Percentiles rank a stretch among this genome's conserved stretches.
Conservation (phyloP, 768 basidiomycete species). For the Xerocomellus intermedius region DNA sequence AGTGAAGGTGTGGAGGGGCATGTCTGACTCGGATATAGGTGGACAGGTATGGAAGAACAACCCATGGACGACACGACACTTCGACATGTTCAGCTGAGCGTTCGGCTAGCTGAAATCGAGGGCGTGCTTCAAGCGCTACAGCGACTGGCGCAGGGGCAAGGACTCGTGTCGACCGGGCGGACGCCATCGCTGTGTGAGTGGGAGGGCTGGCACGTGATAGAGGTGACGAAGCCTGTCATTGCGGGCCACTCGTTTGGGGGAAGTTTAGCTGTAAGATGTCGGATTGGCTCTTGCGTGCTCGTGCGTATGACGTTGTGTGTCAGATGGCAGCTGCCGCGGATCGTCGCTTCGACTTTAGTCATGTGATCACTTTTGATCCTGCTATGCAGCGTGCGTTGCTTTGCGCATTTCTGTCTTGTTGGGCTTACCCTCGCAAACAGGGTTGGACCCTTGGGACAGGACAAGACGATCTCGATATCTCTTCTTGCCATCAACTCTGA, state of each 20-base stretch:
- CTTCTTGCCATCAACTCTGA: slow-evolving; percentile 43
- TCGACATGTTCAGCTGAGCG: slow-evolving; percentile 31
- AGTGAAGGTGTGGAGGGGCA: no score
- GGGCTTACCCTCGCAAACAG: slow-evolving; percentile 18
- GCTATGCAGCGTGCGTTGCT: slow-evolving; percentile 24
- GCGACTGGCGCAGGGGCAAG: not conserved
- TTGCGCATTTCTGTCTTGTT: slow-evolving; percentile 14
- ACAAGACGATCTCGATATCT: slow-evolving; percentile 27
- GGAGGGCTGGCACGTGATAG: slow-evolving; percentile 20
- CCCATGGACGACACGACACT: slow-evolving; percentile 33
- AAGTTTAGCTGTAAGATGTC: slow-evolving; percentile 25
- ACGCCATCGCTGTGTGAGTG: slow-evolving; percentile 9
- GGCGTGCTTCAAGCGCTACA: slow-evolving; percentile 24
- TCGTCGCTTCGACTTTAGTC: slow-evolving; percentile 23
- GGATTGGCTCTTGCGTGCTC: not conserved
- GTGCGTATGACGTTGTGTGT: not conserved
- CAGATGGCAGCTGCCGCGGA: slow-evolving; percentile 28
- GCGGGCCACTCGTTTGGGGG: slow-evolving; percentile 35
- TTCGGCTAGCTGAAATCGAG: slow-evolving; percentile 41
- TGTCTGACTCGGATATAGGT: slow-evolving; percentile 10
- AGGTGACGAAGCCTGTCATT: slow-evolving; percentile 24
- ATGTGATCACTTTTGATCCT: slow-evolving; percentile 31
- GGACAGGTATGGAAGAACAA: slow-evolving; percentile 32
- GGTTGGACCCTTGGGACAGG: slow-evolving; percentile 28
- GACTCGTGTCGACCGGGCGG: not conserved